These are phyloP conservation scores for Wickerhamiella musiphila DNA, from an alignment of 805 yeast genomes.

Conservation along the genomic window DNA sequence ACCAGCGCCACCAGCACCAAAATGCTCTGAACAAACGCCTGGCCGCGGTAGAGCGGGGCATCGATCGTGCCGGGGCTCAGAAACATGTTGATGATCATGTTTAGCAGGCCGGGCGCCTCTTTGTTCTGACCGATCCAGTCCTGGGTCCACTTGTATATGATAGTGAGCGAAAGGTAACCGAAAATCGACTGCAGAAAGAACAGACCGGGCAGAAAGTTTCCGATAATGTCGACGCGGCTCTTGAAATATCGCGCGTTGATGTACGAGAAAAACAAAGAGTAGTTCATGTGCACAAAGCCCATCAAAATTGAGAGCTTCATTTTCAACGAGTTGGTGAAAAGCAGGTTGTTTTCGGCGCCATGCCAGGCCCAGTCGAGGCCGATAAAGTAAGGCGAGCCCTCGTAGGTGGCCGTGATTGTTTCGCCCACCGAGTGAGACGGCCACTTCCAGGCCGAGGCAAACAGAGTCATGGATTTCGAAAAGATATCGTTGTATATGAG, in stretches of 20 bases:
- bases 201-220: conserved; percentile 86
- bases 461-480: conserved; percentile 76
- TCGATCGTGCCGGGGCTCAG: conserved; percentile 78
- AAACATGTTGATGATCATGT: conserved; percentile 94
- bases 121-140: conserved; percentile 69
- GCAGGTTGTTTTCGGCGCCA: conserved; percentile 77
- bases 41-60: conserved; percentile 66
- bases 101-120: conserved; percentile 84
- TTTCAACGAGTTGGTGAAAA: conserved; percentile 88
- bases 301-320: conserved; percentile 90
- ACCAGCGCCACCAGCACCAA: conserved; percentile 56
- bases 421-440: conserved; percentile 51
- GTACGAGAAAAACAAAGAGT: conserved; percentile 65
- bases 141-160: conserved; percentile 83
- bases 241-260: conserved; percentile 58
- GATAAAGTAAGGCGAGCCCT: conserved; percentile 50
- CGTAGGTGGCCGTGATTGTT: conserved; percentile 40
- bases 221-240: conserved; percentile 65
- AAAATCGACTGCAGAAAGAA: conserved; percentile 92
- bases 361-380: conserved; percentile 97
- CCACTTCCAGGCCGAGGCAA: conserved; percentile 85
- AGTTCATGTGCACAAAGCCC: conserved; percentile 92
- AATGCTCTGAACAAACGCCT: conserved; percentile 53
- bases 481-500: conserved; percentile 84
- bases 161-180: conserved; percentile 74